Evolutionary conservation across 306 rosid genomes (phyloP), one percentile per base, ranked within the genome.

Genomic region (Elaeagnus macrophylla): DNA sequence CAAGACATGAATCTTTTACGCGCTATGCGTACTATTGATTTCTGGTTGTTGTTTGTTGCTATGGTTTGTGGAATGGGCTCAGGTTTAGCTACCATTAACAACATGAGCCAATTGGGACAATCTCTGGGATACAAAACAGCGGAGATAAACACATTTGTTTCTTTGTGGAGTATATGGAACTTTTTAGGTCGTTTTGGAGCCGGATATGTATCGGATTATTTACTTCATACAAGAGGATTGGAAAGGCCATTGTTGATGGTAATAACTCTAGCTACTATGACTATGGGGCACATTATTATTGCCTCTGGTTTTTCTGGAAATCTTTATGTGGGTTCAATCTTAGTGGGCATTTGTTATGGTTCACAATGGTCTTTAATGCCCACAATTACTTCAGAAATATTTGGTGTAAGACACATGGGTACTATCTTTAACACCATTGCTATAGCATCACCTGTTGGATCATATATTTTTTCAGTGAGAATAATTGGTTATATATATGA

Each of bases 351-450:
- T 56, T 76, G 87, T 60, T 84, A 86, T 62, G 97, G 97, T 48
- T 79, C 96, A 42, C 70, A 90, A 41, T 90, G 95, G 97, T 81
- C 91, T n/a, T 72, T 90, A 43, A 86, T 86, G 96, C 97, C 96
- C 39, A 82, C 89, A 48, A 78, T 91, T 61, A 80, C 89, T 53
- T 78, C 87, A 10, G 99, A 91, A 53, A 73, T 86, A 40, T 84
- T 84, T 75, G 97, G 97, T 10, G 75, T 87, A 3, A 66, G 54
- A 69, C 94, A 91, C 51, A 75, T 87, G 88, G 96, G 96, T 10
- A 86, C 97, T 18, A 91, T 86, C 67, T 86, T 80, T 81, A 86
- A 91, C 68, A 54, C 96, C 37, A 78, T 87, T 47, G 79, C 87
- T 62, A 82, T 81, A 49, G 83, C 96, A 17, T 79, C 89, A 47